Conservation (phyloP, 495 filamentous ascomycete genomes). For the Pyronema omphalodes region DNA sequence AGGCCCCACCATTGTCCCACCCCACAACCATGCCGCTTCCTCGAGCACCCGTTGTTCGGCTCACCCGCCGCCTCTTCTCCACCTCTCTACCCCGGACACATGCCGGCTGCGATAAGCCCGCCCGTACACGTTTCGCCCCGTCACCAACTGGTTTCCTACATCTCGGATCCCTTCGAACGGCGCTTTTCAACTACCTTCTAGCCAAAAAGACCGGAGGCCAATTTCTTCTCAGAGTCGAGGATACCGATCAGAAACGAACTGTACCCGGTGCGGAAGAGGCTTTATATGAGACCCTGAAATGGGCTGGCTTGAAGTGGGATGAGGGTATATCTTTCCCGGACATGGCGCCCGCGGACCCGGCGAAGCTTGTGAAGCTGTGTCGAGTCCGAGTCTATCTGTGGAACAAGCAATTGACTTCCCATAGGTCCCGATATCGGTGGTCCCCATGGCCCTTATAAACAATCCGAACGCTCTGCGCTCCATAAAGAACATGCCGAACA, state of each 20-base stretch:
- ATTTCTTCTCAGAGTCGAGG: slow-evolving; percentile 81
- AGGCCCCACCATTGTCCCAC: no score
- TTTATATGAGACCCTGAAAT: slow-evolving; percentile 59
- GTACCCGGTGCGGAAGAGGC: slow-evolving; percentile 59
- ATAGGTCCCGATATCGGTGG: slow-evolving; percentile 64
- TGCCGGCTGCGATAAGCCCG: slow-evolving; percentile 30
- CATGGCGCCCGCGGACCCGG: background rate
- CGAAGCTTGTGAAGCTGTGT: background rate
- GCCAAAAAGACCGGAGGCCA: slow-evolving; percentile 81
- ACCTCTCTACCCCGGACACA: background rate
- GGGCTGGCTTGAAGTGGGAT: slow-evolving; percentile 86
- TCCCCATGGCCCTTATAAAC: slow-evolving; percentile 67
- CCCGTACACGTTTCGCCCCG: slow-evolving; percentile 83
- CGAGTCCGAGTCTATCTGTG: background rate
- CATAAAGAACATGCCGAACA: slow-evolving; percentile 53
- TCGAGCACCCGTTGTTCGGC: no score
- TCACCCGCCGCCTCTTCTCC: background rate
- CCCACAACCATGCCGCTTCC: no score
- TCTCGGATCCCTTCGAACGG: slow-evolving; percentile 77
- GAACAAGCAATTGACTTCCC: background rate
- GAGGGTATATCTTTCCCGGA: slow-evolving; percentile 41
- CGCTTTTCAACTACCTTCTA: slow-evolving; percentile 77
- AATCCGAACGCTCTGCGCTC: slow-evolving; percentile 65
- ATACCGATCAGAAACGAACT: slow-evolving; percentile 82
- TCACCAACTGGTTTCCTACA: slow-evolving; percentile 90